phyloP scores from a whole-genome alignment of 352 stramenopile genomes.

The Elongisporangium undulatum region DNA sequence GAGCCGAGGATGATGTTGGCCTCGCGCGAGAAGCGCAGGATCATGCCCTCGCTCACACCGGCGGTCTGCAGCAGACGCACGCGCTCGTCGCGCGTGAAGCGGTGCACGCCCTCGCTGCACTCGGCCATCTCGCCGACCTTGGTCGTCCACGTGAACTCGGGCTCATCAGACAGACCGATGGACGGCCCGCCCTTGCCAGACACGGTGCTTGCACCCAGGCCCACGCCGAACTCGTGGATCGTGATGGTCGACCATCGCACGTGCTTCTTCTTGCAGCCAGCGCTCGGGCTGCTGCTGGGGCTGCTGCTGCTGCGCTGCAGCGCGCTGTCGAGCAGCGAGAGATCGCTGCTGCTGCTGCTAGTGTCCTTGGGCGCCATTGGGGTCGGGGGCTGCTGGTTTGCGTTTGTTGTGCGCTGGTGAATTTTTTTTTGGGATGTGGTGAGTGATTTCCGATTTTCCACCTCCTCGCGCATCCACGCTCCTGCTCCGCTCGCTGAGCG shows the following conservation, averaged over 20 bases:
- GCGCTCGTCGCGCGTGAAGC: slow-evolving; percentile 46
- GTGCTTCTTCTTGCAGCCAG: slow-evolving; percentile 26
- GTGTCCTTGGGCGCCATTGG: neutral
- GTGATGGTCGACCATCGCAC: slow-evolving; percentile 53
- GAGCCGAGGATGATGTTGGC: slow-evolving; percentile 63
- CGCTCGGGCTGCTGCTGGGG: neutral
- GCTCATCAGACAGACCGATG: slow-evolving; percentile 41
- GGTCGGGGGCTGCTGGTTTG: neutral
- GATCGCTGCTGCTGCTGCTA: neutral
- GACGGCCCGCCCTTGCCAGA: slow-evolving; percentile 41
- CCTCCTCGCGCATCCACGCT: neutral
- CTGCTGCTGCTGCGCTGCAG: neutral
- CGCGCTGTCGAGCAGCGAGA: slow-evolving; percentile 1
- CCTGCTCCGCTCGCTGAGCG: slow-evolving; percentile 12
- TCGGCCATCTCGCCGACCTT: slow-evolving; percentile 65
- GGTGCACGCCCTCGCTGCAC: slow-evolving; percentile 49
- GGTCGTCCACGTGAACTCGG: slow-evolving; percentile 59
- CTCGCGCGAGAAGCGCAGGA: slow-evolving; percentile 58
- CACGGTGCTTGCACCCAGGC: slow-evolving; percentile 44
- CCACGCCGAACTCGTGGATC: slow-evolving; percentile 57
- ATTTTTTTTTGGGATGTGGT: slow-evolving; percentile 21
- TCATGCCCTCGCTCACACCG: slow-evolving; percentile 58
- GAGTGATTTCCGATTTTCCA: slow-evolving; percentile 4
- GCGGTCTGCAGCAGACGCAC: slow-evolving; percentile 40
- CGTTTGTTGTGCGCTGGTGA: slow-evolving; percentile 5